Evolutionary conservation across 495 filamentous ascomycete species (phyloP).

Genomic region (Ramalina intermedia): DNA sequence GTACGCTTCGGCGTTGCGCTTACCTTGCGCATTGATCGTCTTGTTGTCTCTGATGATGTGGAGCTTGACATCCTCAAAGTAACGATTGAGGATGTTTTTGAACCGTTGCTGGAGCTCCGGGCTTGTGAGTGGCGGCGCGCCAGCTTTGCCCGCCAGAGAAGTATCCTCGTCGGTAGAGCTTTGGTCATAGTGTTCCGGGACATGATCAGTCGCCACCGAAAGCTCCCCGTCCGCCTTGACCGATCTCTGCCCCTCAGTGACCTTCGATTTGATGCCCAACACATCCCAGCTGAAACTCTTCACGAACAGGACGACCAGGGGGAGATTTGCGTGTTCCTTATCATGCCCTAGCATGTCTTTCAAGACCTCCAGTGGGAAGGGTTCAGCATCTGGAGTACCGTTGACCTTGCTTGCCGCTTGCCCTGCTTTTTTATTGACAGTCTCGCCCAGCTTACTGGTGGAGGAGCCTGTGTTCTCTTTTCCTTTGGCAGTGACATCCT

Average conservation of each 20-base stretch:
- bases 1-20: constrained; percentile 94
- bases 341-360: constrained; percentile 94
- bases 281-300: constrained; percentile 96
- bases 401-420: constrained; percentile 34
- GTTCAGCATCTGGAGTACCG: constrained; percentile 43
- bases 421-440: constrained; percentile 40
- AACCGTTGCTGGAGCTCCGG: constrained; percentile 76
- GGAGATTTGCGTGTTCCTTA: constrained; percentile 79
- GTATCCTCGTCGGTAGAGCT: constrained; percentile 27
- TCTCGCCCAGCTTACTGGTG: constrained; percentile 38
- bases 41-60: constrained; percentile 87
- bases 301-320: constrained; percentile 83
- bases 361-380: constrained; percentile 88
- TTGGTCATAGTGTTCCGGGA: constrained; percentile 32
- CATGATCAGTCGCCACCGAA: constrained; percentile 33
- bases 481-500: constrained; percentile 58
- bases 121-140: constrained; percentile 59
- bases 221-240: constrained; percentile 69
- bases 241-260: constrained; percentile 62
- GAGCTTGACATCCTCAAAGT: constrained; percentile 83
- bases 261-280: constrained; percentile 55
- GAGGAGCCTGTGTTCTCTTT: constrained; percentile 39
- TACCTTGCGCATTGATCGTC: constrained; percentile 62
- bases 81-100: constrained; percentile 71
- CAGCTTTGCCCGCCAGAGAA: constrained; percentile 18